Percentiles rank a stretch among this genome's conserved stretches.
Conservation (phyloP, 129 eudicot species). For the Lactuca saligna region DNA sequence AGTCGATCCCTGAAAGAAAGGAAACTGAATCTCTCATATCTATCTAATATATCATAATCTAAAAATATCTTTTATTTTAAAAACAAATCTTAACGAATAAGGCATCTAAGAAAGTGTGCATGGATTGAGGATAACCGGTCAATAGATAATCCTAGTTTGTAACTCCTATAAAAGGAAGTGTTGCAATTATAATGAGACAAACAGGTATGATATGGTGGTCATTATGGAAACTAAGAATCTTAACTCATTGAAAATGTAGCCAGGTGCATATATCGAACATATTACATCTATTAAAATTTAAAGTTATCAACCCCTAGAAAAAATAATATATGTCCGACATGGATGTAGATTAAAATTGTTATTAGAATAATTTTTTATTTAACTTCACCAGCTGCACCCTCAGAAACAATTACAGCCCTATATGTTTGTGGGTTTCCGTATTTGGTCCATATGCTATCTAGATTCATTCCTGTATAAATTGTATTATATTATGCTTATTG, state of each 20-base stretch:
- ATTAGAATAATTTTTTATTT: conserved; percentile 15
- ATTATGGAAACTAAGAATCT: neutral
- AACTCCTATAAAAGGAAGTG: neutral
- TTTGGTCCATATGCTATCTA: conserved; percentile 34
- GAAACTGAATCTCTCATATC: too few relatives aligned
- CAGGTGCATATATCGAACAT: conserved; percentile 15
- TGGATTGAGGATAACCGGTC: neutral
- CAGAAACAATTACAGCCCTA: neutral
- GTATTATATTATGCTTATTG: conserved; percentile 5
- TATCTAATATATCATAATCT: too few relatives aligned
- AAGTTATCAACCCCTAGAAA: conserved; percentile 25
- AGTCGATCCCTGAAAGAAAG: too few relatives aligned
- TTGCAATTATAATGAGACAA: neutral
- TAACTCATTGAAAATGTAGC: neutral
- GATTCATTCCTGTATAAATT: conserved; percentile 27
- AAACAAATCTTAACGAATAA: too few relatives aligned
- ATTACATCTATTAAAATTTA: conserved; percentile 2
- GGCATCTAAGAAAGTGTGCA: too few relatives aligned
- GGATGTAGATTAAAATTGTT: conserved; percentile 14
- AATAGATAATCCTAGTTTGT: neutral
- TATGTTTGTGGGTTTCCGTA: conserved; percentile 12
- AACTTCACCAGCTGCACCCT: conserved; percentile 23
- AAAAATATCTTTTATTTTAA: too few relatives aligned
- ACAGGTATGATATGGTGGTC: neutral
- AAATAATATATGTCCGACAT: conserved; percentile 15